These are phyloP conservation scores for Claviceps lovelessii DNA, from an alignment of 2,329 filamentous ascomycete genomes.

Conservation along the genomic window DNA sequence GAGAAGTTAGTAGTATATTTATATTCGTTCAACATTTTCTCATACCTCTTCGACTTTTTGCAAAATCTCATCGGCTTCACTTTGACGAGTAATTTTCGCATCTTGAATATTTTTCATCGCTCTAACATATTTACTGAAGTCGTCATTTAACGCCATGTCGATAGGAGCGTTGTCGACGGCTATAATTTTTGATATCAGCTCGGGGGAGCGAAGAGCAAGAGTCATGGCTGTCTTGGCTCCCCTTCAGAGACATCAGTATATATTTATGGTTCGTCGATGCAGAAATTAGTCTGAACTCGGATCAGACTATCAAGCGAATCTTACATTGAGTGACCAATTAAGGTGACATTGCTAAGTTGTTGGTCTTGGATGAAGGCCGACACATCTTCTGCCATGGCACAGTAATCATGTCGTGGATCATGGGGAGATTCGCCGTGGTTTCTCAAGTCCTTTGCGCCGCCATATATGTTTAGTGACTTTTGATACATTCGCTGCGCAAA, in stretches of 20 bases:
- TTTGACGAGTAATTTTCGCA: constrained; percentile 50
- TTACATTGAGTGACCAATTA: constrained; percentile 91
- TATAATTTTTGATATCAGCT: constrained; percentile 55
- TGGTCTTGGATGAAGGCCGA: constrained; percentile 63
- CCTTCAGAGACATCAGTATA: constrained; percentile 27
- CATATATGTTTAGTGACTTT: constrained; percentile 1
- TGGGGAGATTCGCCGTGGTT: constrained; percentile 92
- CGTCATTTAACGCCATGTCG: constrained; percentile 57
- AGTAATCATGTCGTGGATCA: constrained; percentile 60
- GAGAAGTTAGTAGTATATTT: background rate
- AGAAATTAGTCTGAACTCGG: background rate
- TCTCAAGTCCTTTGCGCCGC: constrained; percentile 53
- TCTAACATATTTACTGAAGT: constrained; percentile 67
- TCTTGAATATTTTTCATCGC: constrained; percentile 74
- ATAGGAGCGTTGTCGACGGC: constrained; percentile 87
- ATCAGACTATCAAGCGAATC: constrained; percentile 9
- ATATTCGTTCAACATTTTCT: background rate
- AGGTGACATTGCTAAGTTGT: constrained; percentile 50
- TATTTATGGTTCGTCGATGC: background rate
- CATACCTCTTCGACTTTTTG: constrained; percentile 54
- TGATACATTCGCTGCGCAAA: background rate
- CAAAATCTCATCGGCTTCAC: constrained; percentile 70
- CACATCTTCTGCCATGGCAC: constrained; percentile 69
- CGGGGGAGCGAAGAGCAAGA: constrained; percentile 57
- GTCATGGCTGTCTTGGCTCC: constrained; percentile 90